Conservation (phyloP, 2,329 filamentous ascomycete species). For the Purpureocillium takamizusanense region DNA sequence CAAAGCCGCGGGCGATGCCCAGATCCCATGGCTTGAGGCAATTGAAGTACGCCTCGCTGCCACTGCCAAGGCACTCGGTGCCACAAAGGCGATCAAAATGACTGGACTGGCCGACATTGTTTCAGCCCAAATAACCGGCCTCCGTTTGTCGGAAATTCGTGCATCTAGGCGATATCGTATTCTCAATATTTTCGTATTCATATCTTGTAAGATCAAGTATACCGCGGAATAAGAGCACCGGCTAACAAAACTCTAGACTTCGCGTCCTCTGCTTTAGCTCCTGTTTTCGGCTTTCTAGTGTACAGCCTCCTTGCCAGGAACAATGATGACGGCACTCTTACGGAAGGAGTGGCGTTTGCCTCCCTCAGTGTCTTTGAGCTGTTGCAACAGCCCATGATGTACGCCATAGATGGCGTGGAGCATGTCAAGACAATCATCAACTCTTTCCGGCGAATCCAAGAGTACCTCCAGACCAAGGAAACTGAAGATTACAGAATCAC, state of each 20-base stretch:
- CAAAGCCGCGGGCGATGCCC: conserved; percentile 10
- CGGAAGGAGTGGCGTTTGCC: conserved; percentile 11
- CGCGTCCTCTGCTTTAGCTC: conserved; percentile 8
- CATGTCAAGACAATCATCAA: conserved; percentile 11
- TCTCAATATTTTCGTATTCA: conserved; percentile 8
- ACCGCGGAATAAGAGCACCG: no score
- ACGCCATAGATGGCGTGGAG: conserved; percentile 10
- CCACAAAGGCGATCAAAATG: conserved; percentile 33
- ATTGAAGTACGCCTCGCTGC: conserved; percentile 15
- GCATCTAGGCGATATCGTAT: conserved; percentile 16
- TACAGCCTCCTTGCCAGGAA: conserved; percentile 8
- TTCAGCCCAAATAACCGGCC: conserved; percentile 19
- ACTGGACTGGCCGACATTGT: conserved; percentile 26
- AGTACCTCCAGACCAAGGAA: conserved; percentile 11
- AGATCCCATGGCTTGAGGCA: conserved; percentile 16
- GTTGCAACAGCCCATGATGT: conserved; percentile 10
- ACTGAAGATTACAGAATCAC: conserved; percentile 6
- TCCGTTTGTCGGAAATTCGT: conserved; percentile 26
- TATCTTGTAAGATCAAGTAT: conserved; percentile 5
- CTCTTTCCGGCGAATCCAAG: conserved; percentile 11
- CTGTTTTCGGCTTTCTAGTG: conserved; percentile 10
- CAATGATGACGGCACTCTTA: conserved; percentile 7
- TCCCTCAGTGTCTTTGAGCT: conserved; percentile 11
- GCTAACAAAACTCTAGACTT: conserved; percentile 2
- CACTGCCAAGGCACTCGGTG: conserved; percentile 12